Evolutionary conservation across 805 yeast genomes (phyloP).

Genomic region (Wickerhamiella spandovensis): DNA sequence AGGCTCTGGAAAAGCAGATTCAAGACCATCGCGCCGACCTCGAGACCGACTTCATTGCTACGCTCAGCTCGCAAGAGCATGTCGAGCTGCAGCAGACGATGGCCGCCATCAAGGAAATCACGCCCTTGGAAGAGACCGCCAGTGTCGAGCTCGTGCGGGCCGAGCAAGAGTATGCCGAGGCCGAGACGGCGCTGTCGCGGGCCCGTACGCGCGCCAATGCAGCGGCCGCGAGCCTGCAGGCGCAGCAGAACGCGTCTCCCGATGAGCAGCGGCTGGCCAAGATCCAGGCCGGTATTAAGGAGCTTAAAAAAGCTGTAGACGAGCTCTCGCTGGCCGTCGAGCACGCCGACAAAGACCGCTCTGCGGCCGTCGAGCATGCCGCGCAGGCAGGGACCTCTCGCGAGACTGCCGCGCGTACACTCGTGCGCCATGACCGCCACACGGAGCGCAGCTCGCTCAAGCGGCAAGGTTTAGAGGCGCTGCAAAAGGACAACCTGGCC

Average conservation of each 20-base stretch:
- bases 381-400: constrained; percentile 2
- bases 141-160: neutral
- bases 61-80: constrained; percentile 3
- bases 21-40: neutral
- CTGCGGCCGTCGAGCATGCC: neutral
- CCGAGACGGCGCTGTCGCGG: neutral
- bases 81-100: neutral
- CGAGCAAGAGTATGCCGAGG: neutral
- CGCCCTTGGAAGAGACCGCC: neutral
- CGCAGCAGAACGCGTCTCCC: neutral
- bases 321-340: neutral
- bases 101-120: neutral
- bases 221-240: neutral
- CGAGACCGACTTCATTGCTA: neutral
- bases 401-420: constrained; percentile 31
- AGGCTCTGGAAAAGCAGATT: neutral
- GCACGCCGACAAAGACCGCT: neutral
- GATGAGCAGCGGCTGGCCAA: neutral
- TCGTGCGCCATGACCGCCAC: constrained; percentile 49
- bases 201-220: neutral
- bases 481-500: constrained; percentile 60
- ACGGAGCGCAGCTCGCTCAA: constrained; percentile 53
- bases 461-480: constrained; percentile 41
- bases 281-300: neutral
- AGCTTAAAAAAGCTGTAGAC: neutral